Percentiles rank a stretch among this genome's conserved stretches.
phyloP scores from a whole-genome alignment of 768 basidiomycete genomes.

The Collybia nuda region DNA sequence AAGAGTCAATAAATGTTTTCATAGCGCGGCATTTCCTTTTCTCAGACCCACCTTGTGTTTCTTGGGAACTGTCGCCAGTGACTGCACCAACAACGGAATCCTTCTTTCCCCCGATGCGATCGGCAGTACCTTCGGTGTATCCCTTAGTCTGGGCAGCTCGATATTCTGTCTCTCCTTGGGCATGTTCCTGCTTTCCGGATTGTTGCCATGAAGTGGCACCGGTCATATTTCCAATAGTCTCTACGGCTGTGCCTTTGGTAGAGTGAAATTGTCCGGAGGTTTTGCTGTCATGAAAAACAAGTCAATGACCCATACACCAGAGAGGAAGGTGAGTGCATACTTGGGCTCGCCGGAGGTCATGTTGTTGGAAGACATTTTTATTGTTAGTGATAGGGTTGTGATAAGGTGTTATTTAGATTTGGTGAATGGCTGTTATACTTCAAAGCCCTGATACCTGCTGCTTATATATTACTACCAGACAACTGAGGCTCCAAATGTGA shows the following conservation, averaged over 20 bases:
- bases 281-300: conserved; percentile 22
- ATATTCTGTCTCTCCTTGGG: conserved; percentile 39
- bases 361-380: conserved; percentile 21
- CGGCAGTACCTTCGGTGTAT: conserved; percentile 43
- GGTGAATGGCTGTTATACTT: too few species aligned
- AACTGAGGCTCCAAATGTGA: too few species aligned
- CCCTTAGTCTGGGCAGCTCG: conserved; percentile 44
- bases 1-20: neutral
- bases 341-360: conserved; percentile 24
- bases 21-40: too few species aligned
- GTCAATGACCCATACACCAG: neutral
- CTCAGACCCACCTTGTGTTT: conserved; percentile 44
- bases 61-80: conserved; percentile 53
- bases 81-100: conserved; percentile 55
- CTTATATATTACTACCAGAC: too few species aligned
- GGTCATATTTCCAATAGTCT: conserved; percentile 39
- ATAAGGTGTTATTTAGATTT: too few species aligned
- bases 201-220: conserved; percentile 36
- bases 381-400: too few species aligned
- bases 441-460: too few species aligned
- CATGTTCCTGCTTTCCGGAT: conserved; percentile 46
- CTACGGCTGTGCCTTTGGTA: conserved; percentile 32
- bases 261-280: conserved; percentile 40
- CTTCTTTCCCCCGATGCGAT: conserved; percentile 46
- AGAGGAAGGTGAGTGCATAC: conserved; percentile 13